phyloP scores from a whole-genome alignment of 441 rosid species.

The Theobroma grandiflorum region DNA sequence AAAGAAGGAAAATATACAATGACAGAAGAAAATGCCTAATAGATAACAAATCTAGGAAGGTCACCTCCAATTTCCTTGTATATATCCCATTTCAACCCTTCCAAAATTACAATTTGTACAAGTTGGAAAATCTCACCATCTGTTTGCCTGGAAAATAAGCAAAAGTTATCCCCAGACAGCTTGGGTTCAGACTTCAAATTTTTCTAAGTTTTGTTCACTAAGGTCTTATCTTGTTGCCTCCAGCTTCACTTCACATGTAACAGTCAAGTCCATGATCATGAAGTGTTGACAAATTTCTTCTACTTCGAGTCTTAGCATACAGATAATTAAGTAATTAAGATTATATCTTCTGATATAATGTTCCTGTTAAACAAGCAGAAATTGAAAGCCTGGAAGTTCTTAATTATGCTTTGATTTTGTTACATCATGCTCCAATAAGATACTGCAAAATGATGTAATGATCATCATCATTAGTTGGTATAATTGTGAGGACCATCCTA shows the following conservation, averaged over 20 bases:
- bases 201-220: not conserved
- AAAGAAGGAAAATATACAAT: not conserved
- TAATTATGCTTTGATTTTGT: not conserved
- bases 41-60: not conserved
- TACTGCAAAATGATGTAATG: not conserved
- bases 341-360: too few relatives aligned
- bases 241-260: not conserved
- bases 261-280: not conserved
- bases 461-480: slow-evolving; percentile 15
- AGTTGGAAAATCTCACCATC: not conserved
- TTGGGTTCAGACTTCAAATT: slow-evolving; percentile 9
- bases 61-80: not conserved
- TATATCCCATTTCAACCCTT: not conserved
- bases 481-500: slow-evolving; percentile 16
- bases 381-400: not conserved
- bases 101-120: not conserved
- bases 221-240: not conserved
- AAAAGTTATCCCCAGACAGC: not conserved
- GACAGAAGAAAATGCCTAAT: not conserved
- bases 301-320: too few relatives aligned
- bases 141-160: too few relatives aligned
- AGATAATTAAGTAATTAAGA: too few relatives aligned
- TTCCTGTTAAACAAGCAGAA: too few relatives aligned
- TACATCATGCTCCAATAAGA: slow-evolving; percentile 7
- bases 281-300: not conserved